phyloP scores from a whole-genome alignment of 441 rosid genomes.

The Bocquillonia castaneifolia region DNA sequence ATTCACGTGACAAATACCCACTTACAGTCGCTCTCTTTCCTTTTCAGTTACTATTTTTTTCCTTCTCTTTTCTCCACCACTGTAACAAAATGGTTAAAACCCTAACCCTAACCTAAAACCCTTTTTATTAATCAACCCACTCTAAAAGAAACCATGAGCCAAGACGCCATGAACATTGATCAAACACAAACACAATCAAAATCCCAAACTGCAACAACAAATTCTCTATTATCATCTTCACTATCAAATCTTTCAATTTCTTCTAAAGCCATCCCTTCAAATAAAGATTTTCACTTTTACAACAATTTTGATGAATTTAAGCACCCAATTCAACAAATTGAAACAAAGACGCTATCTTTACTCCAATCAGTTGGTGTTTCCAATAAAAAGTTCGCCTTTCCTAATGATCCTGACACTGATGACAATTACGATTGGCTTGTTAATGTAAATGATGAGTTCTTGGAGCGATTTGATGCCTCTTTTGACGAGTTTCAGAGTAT shows the following conservation, averaged over 20 bases:
- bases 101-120: constrained; percentile 22
- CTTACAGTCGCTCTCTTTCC: neutral
- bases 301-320: constrained; percentile 72
- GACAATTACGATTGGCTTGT: constrained; percentile 72
- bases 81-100: constrained; percentile 13
- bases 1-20: neutral
- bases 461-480: constrained; percentile 59
- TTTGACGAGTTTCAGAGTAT: constrained; percentile 47
- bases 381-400: constrained; percentile 18
- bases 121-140: neutral
- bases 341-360: constrained; percentile 42
- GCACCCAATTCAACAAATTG: constrained; percentile 45
- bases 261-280: constrained; percentile 53
- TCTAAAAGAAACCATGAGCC: constrained; percentile 10
- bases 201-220: constrained; percentile 28
- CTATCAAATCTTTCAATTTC: constrained; percentile 57
- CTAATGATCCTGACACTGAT: constrained; percentile 38
- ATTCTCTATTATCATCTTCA: constrained; percentile 43
- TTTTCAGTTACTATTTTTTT: too few species aligned
- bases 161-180: constrained; percentile 11
- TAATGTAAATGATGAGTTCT: constrained; percentile 53
- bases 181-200: neutral
- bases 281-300: constrained; percentile 76
- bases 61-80: too few species aligned
- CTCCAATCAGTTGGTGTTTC: constrained; percentile 58